A percentile compares a stretch with the other conserved stretches of the same genome.
Conservation (phyloP, 371 early-diverging fungal genomes). For the Paraphysoderma sedebokerense region DNA sequence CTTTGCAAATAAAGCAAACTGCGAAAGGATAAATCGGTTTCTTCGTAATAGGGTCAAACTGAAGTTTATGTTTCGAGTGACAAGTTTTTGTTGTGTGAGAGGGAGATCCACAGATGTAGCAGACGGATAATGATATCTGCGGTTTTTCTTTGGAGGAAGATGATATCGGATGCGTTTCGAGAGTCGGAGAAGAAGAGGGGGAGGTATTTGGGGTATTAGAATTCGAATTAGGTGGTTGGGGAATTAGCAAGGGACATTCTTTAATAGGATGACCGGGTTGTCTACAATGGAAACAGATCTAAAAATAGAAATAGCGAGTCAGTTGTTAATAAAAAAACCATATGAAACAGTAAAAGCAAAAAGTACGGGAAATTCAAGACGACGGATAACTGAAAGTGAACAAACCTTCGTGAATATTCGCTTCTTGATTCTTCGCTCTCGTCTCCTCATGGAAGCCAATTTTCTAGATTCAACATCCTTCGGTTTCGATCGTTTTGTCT, state of each 20-base stretch:
- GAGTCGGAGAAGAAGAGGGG: constrained; percentile 51
- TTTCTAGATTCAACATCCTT: background rate
- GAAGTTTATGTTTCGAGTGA: constrained; percentile 13
- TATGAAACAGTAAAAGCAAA: constrained; percentile 15
- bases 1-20: constrained; percentile 71
- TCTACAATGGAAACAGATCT: constrained; percentile 73
- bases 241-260: constrained; percentile 37
- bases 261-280: constrained; percentile 64
- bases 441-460: constrained; percentile 3
- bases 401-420: background rate
- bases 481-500: background rate
- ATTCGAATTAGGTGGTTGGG: background rate
- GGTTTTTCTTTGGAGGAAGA: background rate
- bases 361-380: background rate
- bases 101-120: background rate
- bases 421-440: constrained; percentile 10
- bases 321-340: constrained; percentile 40
- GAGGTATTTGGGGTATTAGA: constrained; percentile 19
- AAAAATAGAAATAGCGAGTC: background rate
- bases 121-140: background rate
- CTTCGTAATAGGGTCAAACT: constrained; percentile 23
- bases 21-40: constrained; percentile 28
- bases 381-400: background rate
- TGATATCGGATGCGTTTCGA: background rate
- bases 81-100: constrained; percentile 6